These are phyloP conservation scores for Alternaria sp. DNA, from an alignment of 2,329 filamentous ascomycete species.

Conservation along the genomic window DNA sequence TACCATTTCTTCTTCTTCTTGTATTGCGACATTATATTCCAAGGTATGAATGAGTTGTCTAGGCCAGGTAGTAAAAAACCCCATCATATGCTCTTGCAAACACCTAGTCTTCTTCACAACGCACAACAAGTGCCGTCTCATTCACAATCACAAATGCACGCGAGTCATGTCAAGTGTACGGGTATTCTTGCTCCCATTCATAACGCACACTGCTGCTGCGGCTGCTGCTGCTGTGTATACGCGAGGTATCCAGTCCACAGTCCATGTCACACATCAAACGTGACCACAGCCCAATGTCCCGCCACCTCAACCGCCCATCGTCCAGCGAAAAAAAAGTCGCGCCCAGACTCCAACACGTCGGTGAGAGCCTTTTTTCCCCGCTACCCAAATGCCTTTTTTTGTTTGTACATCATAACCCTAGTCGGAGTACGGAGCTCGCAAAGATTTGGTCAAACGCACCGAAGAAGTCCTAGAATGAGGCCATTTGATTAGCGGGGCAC, in stretches of 20 bases:
- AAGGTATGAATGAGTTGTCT: background rate
- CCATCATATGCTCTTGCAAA: background rate
- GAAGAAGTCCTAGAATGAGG: conserved; percentile 22
- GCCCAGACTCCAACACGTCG: conserved; percentile 40
- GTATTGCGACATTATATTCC: background rate
- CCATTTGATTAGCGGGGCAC: conserved; percentile 14
- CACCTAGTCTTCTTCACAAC: background rate
- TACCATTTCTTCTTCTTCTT: background rate
- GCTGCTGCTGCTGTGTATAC: conserved; percentile 26
- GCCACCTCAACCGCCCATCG: conserved; percentile 27
- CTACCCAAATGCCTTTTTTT: conserved; percentile 39
- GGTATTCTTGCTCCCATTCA: conserved; percentile 17
- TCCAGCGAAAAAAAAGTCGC: conserved; percentile 17
- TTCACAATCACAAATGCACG: background rate
- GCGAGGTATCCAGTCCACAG: conserved; percentile 15
- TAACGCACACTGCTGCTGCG: conserved; percentile 24
- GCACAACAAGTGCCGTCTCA: background rate
- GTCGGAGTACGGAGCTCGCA: conserved; percentile 26
- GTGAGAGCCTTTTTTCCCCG: conserved; percentile 26
- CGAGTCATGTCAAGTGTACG: background rate
- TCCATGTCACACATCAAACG: conserved; percentile 20
- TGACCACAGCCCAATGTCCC: conserved; percentile 25
- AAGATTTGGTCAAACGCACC: conserved; percentile 30
- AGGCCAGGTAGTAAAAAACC: background rate
- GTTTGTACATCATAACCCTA: conserved; percentile 25